phyloP scores from a whole-genome alignment of 805 yeast genomes.

The Yarrowia sp. region DNA sequence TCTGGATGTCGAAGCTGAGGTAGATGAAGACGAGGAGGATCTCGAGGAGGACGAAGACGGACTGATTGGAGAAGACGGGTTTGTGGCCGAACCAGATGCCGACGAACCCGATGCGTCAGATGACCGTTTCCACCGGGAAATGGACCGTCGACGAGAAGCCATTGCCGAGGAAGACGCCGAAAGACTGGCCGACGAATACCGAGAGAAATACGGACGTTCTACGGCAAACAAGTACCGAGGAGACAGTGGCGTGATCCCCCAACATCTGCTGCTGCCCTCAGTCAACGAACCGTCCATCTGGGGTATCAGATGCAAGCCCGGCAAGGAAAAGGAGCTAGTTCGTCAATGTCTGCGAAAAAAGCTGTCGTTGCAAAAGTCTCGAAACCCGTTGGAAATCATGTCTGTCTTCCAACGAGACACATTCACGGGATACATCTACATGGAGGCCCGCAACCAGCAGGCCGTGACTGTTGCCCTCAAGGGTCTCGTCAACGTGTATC shows the following conservation, averaged over 20 bases:
- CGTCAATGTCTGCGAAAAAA: slow-evolving; percentile 80
- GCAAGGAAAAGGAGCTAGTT: slow-evolving; percentile 88
- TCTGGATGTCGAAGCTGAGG: slow-evolving; percentile 98
- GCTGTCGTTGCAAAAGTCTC: slow-evolving; percentile 68
- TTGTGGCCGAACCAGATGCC: slow-evolving; percentile 50
- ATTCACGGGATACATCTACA: slow-evolving; percentile 84
- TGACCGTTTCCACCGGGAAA: slow-evolving; percentile 84
- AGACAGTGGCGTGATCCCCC: slow-evolving; percentile 82
- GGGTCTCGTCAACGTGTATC: slow-evolving; percentile 84
- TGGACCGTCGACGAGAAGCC: slow-evolving; percentile 69
- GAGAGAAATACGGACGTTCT: slow-evolving; percentile 86
- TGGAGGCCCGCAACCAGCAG: slow-evolving; percentile 90
- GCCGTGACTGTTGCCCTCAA: slow-evolving; percentile 85
- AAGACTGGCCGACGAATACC: slow-evolving; percentile 82
- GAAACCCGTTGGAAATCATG: slow-evolving; percentile 74
- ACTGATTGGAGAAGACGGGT: slow-evolving; percentile 65
- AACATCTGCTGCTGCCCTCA: slow-evolving; percentile 87
- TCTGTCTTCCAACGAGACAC: slow-evolving; percentile 94
- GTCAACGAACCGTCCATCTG: slow-evolving; percentile 95
- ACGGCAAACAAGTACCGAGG: slow-evolving; percentile 80
- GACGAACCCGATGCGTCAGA: slow-evolving; percentile 56
- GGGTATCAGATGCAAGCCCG: slow-evolving; percentile 91
- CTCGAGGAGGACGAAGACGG: slow-evolving; percentile 96
- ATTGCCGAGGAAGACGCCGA: slow-evolving; percentile 94
- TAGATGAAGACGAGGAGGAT: slow-evolving; percentile 94